A percentile compares a stretch with the other conserved stretches of the same genome.
phyloP scores from a whole-genome alignment of 345 rosid genomes.

The Populus pruinosa region DNA sequence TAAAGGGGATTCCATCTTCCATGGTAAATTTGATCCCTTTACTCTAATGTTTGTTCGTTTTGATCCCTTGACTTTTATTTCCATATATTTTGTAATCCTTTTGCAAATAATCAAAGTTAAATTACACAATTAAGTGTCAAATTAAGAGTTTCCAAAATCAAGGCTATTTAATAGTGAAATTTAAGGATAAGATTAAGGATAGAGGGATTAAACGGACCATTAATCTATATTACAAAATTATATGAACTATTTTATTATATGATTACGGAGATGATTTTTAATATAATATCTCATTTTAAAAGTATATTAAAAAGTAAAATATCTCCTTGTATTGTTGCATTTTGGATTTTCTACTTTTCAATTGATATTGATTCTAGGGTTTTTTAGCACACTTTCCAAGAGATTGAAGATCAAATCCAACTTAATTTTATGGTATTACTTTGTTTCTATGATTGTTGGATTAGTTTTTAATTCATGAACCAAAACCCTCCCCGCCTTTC shows the following conservation, averaged over 20 bases:
- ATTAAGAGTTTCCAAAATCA: too few relatives aligned
- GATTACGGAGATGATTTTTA: slow-evolving; percentile 13
- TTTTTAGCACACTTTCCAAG: neutral
- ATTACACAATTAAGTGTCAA: neutral
- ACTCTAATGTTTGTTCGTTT: neutral
- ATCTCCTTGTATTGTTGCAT: neutral
- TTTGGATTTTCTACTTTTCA: neutral
- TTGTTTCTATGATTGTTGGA: neutral
- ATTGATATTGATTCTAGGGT: neutral
- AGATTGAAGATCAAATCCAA: neutral
- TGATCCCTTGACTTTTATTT: neutral
- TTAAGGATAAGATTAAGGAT: neutral
- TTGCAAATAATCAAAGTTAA: neutral
- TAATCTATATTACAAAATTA: neutral
- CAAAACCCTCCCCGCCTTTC: too few relatives aligned
- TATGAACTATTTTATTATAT: slow-evolving; percentile 13
- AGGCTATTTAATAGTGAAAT: too few relatives aligned
- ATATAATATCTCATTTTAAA: neutral
- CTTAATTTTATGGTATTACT: neutral
- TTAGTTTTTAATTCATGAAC: neutral
- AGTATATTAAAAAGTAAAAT: slow-evolving; percentile 5
- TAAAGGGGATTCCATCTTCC: neutral
- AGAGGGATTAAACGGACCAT: neutral
- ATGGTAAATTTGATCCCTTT: neutral
- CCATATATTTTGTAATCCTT: neutral